Evolutionary conservation across 371 early-diverging fungal species (phyloP).

Genomic region (Circinella minor): DNA sequence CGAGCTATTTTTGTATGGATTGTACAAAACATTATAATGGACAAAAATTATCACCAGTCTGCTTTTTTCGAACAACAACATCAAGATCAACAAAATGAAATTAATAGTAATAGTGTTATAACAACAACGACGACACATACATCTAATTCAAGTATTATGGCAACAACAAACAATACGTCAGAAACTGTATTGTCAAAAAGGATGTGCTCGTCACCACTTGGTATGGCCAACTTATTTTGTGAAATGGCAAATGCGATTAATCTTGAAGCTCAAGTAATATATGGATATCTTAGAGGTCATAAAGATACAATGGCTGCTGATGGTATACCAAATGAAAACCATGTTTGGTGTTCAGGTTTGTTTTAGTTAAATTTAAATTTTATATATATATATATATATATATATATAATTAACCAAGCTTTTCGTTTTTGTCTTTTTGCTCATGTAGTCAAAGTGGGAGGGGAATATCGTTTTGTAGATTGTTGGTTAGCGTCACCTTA

Average conservation of each 20-base stretch:
- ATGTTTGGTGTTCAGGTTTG: conserved; percentile 65
- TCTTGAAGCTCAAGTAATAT: conserved; percentile 55
- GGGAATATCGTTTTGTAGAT: conserved; percentile 65
- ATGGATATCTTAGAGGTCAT: conserved; percentile 58
- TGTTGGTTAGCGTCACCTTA: conserved; percentile 63
- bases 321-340: conserved; percentile 46
- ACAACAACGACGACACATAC: conserved; percentile 4
- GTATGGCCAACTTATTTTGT: conserved; percentile 61
- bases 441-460: conserved; percentile 57
- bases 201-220: conserved; percentile 49
- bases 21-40: conserved; percentile 54
- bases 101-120: neutral
- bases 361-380: too few species aligned
- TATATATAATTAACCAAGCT: neutral
- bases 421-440: too few species aligned
- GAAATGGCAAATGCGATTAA: conserved; percentile 64
- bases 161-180: conserved; percentile 18
- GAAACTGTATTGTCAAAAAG: conserved; percentile 50
- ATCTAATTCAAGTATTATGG: conserved; percentile 18
- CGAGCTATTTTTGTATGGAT: conserved; percentile 63
- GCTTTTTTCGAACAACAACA: too few species aligned
- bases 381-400: too few species aligned
- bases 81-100: neutral
- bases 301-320: conserved; percentile 23
- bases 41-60: neutral